Percentiles rank a stretch among this genome's conserved stretches.
phyloP scores from a whole-genome alignment of 768 basidiomycete genomes.

The Russula foetens region DNA sequence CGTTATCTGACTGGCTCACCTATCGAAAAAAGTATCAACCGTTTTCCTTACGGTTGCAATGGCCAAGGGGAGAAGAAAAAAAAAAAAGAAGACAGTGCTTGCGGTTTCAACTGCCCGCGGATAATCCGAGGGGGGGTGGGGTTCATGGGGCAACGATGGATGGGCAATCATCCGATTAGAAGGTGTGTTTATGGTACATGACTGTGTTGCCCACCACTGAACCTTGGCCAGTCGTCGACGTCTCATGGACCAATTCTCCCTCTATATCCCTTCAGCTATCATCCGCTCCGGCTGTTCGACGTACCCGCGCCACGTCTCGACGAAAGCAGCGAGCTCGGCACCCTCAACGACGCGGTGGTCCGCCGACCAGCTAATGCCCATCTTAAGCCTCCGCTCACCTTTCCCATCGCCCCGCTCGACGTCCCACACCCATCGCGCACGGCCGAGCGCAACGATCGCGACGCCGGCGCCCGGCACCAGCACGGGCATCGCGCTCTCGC shows the following conservation, averaged over 20 bases:
- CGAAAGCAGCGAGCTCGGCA: conserved; percentile 82
- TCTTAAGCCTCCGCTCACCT: conserved; percentile 49
- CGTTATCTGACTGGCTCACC: no score
- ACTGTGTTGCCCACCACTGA: neutral
- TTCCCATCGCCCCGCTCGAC: conserved; percentile 42
- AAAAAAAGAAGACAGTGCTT: no score
- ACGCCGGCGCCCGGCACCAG: conserved; percentile 78
- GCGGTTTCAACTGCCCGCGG: no score
- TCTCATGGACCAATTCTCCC: no score
- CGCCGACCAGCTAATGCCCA: conserved; percentile 73
- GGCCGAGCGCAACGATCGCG: conserved; percentile 75
- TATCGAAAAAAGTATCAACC: no score
- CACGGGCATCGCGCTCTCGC: conserved; percentile 63
- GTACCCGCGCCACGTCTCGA: conserved; percentile 75
- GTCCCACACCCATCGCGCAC: conserved; percentile 73
- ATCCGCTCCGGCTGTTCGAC: conserved; percentile 69
- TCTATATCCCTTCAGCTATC: conserved; percentile 42
- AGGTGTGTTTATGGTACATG: neutral
- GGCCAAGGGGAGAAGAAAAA: no score
- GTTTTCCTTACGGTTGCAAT: no score
- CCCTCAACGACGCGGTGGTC: conserved; percentile 87
- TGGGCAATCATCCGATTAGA: no score
- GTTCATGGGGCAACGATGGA: no score
- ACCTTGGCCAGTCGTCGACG: no score
- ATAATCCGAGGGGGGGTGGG: no score